Evolutionary conservation across 2,329 filamentous ascomycete genomes (phyloP), one percentile per base, ranked within the genome.

Genomic region (Furcasterigmium sp.): DNA sequence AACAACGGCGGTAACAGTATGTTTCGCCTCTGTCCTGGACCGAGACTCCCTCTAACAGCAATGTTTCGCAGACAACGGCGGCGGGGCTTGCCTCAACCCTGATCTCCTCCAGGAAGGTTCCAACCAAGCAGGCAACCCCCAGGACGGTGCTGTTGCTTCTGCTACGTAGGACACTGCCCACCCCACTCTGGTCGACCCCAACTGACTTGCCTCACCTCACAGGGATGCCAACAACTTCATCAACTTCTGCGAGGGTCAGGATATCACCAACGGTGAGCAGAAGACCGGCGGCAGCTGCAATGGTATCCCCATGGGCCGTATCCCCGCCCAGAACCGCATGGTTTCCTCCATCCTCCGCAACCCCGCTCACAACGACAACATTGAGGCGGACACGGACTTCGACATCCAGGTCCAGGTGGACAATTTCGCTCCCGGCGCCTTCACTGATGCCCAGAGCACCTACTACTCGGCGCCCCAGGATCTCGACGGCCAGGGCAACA

Each of bases 381-480:
- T 82, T 21, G 9, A 54, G 1, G 67, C 64, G 21, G 67, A 75
- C 55, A 53, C 65, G 49, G 64, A 71, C 51, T 82, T 83, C 57
- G 60, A 71, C 39, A 69, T 82, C 45, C 52, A 66, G n/a, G 62
- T 82, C 18, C 70, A 74, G 50, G 65, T 76, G 32, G 50, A 58
- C 43, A 78, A 80, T 64, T 68, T 83, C 49, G 57, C 67, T 15
- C 62, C 78, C 13, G 79, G 79, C n/a, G 64, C 68, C 40, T 83
- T 83, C 57, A 82, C 78, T 49, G 82, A 83, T 51, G 73, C 79
- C 28, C 65, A 69, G 41, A 68, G 55, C 50, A 82, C 78, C 26
- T 83, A 82, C 67, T 82, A 83, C 62, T 61, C 76, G 5, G 76
- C 77, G 10, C 78, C 78, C 9, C 77, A 81, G 59, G 57, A 72